Evolutionary conservation across 169 alveolate species (phyloP).

Genomic region (Eimeria maxima): DNA sequence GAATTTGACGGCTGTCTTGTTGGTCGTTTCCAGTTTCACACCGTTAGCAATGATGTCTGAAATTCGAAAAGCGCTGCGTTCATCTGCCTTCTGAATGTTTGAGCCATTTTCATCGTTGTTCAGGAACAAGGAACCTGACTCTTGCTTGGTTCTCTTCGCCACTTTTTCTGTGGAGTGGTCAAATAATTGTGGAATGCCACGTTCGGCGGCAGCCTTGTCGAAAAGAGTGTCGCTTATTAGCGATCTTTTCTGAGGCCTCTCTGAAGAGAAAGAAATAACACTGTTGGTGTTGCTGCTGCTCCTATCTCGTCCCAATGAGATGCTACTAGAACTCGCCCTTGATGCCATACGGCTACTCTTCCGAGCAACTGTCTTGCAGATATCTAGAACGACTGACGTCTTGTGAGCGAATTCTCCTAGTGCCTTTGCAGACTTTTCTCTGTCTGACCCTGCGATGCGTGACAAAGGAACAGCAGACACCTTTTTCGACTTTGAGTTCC

Average conservation of each 20-base stretch:
- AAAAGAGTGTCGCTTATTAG: conserved; percentile 27
- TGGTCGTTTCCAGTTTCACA: conserved; percentile 24
- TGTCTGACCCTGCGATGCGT: conserved; percentile 63
- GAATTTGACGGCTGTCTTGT: conserved; percentile 69
- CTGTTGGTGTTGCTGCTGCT: conserved; percentile 66
- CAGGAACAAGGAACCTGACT: background rate
- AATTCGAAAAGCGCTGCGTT: background rate
- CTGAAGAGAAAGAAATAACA: background rate
- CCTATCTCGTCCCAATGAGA: background rate
- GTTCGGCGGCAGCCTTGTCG: conserved; percentile 62
- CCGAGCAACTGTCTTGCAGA: conserved; percentile 72
- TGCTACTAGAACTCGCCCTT: conserved; percentile 39
- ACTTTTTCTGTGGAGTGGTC: background rate
- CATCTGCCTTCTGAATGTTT: background rate
- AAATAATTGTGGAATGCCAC: background rate
- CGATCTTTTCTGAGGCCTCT: conserved; percentile 22
- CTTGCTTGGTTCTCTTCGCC: background rate
- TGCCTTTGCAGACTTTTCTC: conserved; percentile 68
- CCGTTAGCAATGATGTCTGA: background rate
- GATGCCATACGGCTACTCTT: conserved; percentile 45
- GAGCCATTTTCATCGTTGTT: background rate
- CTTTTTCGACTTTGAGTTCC: background rate
- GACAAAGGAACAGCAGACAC: background rate
- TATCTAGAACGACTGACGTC: conserved; percentile 53
- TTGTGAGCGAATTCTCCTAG: conserved; percentile 68